These are phyloP conservation scores for Trametes versicolor DNA, from an alignment of 1,284 basidiomycete genomes.

Conservation along the genomic window DNA sequence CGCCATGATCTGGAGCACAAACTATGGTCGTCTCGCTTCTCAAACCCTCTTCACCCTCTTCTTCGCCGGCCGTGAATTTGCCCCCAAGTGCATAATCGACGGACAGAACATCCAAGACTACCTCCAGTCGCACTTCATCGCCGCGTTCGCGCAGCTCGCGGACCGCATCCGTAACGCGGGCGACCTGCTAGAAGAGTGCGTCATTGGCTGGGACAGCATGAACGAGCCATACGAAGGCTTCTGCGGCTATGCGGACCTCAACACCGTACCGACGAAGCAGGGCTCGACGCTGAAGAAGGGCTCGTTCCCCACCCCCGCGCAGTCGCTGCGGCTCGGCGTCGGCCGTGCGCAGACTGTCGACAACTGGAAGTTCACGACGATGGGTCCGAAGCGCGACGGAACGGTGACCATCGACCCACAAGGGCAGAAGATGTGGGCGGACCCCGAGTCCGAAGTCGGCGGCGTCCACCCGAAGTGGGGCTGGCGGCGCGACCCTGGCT, in stretches of 20 bases:
- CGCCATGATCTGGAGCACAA: slow-evolving; percentile 97
- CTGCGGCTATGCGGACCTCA: slow-evolving; percentile 82
- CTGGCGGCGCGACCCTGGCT: slow-evolving; percentile 80
- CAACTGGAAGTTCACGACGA: slow-evolving; percentile 81
- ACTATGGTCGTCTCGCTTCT: slow-evolving; percentile 89
- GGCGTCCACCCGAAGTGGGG: slow-evolving; percentile 76
- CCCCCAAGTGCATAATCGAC: slow-evolving; percentile 93
- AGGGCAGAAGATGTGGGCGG: slow-evolving; percentile 79
- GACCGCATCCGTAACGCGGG: slow-evolving; percentile 79
- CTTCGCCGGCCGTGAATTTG: slow-evolving; percentile 91
- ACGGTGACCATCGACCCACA: slow-evolving; percentile 86
- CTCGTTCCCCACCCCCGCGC: slow-evolving; percentile 85
- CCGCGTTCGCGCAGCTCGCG: slow-evolving; percentile 80
- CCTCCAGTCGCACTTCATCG: slow-evolving; percentile 88
- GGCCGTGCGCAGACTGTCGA: slow-evolving; percentile 88
- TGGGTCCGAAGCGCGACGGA: slow-evolving; percentile 84
- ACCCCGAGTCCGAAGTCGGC: slow-evolving; percentile 53
- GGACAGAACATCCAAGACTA: slow-evolving; percentile 95
- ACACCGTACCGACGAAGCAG: slow-evolving; percentile 69
- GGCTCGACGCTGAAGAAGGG: slow-evolving; percentile 85
- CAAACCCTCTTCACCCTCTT: slow-evolving; percentile 96
- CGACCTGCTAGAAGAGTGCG: slow-evolving; percentile 84
- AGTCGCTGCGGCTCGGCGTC: slow-evolving; percentile 90
- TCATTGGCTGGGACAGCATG: slow-evolving; percentile 97
- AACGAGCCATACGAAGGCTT: slow-evolving; percentile 96